A percentile compares a stretch with the other conserved stretches of the same genome.
Conservation (phyloP, 306 rosid genomes). For the Alnus glutinosa region DNA sequence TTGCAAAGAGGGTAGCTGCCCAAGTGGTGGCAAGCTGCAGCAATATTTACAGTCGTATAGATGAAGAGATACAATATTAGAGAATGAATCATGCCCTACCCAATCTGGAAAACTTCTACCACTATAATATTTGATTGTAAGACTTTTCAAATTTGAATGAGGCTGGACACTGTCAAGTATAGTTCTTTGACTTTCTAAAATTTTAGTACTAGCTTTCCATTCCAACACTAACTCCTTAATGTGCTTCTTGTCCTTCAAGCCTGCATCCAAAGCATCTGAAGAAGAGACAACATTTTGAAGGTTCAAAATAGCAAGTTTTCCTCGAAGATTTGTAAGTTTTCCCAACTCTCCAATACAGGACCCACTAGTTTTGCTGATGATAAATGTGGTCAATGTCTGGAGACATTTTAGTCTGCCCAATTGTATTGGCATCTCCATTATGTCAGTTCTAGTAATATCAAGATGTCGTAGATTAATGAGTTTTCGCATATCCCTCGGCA, state of each 20-base stretch:
- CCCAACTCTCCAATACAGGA: constrained; percentile 16
- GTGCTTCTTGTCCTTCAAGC: neutral
- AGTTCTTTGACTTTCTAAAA: neutral
- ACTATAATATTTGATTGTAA: neutral
- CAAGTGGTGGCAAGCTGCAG: constrained; percentile 4
- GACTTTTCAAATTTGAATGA: constrained; percentile 8
- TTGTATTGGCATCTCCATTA: constrained; percentile 21
- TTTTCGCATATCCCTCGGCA: constrained; percentile 21
- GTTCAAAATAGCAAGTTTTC: neutral
- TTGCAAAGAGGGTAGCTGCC: neutral
- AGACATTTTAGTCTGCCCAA: constrained; percentile 23
- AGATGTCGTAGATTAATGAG: constrained; percentile 31
- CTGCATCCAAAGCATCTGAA: neutral
- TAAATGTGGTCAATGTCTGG: constrained; percentile 22
- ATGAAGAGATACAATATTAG: constrained; percentile 1
- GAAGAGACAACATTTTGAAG: constrained; percentile 15
- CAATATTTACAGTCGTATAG: neutral
- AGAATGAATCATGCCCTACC: constrained; percentile 25
- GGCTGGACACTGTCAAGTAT: constrained; percentile 30
- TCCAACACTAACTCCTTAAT: constrained; percentile 7
- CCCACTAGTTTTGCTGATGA: neutral
- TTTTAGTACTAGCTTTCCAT: neutral
- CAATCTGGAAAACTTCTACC: constrained; percentile 22
- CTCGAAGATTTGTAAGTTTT: neutral
- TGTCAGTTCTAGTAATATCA: neutral